Base-by-base conservation (phyloP, 352 stramenopile species). In the Globisporangium uncinulatum region DNA sequence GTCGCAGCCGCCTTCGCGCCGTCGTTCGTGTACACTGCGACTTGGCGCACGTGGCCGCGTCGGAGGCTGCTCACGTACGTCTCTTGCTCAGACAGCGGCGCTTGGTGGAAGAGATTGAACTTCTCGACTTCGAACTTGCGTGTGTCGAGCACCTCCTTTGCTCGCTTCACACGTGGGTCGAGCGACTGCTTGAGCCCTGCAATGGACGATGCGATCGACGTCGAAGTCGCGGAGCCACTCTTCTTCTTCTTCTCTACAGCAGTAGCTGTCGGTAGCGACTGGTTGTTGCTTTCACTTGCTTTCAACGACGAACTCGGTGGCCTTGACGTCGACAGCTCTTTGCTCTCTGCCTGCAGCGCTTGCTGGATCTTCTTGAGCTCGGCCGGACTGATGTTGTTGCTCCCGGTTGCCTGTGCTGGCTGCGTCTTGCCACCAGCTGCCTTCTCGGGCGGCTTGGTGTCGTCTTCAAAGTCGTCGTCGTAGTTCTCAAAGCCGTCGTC, bases 401-500 rank as follows among this genome's bases (percentile, higher is more conserved):
- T 53, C 1, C 53, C 48, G 14, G 55, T 31, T 3, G 56, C 6
- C 62, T 82, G 56, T 43, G 69, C 32, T 59, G 71, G 56, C 4
- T 21, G 17, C 11, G 21, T 21, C 5, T 24, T 48, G 20, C 15
- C 11, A 13, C 21, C 46, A 3, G 54, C 59, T 1, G 65, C 60
- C 44, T 61, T 71, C 44, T 51, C 48, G 1, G 60, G 58, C 6
- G 65, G 50, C 11, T 51, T 54, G 14, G 76, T 57, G 39, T 79
- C 67, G 7, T 73, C 61, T 29, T 82, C 72, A 57, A 81, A 79
- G 48, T 87, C 77, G 47, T 85, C 80, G 21, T 75, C 69, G 41
- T 84, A 79, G 51, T 82, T 78, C 61, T 84, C 74, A 66, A 88
- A 90, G 1, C 65, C 79, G 6, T 89, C 79, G 37, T 88, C 74